Conservation (phyloP, 768 basidiomycete genomes). For the Amyloporia xantha region DNA sequence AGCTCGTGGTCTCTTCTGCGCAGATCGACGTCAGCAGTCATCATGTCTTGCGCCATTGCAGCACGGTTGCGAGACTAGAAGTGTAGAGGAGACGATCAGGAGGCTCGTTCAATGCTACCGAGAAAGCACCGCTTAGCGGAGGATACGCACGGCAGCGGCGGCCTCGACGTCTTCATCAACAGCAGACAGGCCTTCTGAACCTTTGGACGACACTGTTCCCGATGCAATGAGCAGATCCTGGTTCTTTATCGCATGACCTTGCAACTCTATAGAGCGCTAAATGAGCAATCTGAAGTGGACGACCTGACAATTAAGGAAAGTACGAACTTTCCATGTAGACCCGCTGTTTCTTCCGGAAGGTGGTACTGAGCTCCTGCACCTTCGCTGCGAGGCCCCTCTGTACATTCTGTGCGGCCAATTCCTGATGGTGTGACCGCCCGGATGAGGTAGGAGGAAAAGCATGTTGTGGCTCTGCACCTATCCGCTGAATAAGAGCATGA, state of each 20-base stretch:
- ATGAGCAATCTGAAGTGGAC: constrained; percentile 9
- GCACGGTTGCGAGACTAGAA: constrained; percentile 31
- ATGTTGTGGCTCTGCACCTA: constrained; percentile 51
- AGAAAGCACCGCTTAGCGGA: constrained; percentile 4
- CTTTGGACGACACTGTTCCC: constrained; percentile 75
- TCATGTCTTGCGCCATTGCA: constrained; percentile 25
- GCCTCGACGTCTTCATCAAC: constrained; percentile 89
- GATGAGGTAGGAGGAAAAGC: constrained; percentile 55
- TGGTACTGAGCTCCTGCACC: constrained; percentile 85
- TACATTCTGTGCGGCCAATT: constrained; percentile 81
- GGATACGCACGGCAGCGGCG: constrained; percentile 44
- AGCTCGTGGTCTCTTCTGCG: constrained; percentile 62
- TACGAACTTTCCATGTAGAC: constrained; percentile 96
- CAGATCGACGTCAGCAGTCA: constrained; percentile 34
- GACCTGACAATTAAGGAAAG: constrained; percentile 2
- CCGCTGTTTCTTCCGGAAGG: constrained; percentile 95
- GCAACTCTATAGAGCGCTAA: constrained; percentile 54
- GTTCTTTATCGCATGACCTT: constrained; percentile 97
- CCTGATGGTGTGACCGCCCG: constrained; percentile 40
- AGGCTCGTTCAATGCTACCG: constrained; percentile 8
- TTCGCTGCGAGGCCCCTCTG: constrained; percentile 95
- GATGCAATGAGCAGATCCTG: constrained; percentile 91
- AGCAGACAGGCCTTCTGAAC: constrained; percentile 75
- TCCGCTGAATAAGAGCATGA: constrained; percentile 63
- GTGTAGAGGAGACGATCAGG: background rate